phyloP scores from a whole-genome alignment of 208 protist genomes.

The Crithidia brevicula region DNA sequence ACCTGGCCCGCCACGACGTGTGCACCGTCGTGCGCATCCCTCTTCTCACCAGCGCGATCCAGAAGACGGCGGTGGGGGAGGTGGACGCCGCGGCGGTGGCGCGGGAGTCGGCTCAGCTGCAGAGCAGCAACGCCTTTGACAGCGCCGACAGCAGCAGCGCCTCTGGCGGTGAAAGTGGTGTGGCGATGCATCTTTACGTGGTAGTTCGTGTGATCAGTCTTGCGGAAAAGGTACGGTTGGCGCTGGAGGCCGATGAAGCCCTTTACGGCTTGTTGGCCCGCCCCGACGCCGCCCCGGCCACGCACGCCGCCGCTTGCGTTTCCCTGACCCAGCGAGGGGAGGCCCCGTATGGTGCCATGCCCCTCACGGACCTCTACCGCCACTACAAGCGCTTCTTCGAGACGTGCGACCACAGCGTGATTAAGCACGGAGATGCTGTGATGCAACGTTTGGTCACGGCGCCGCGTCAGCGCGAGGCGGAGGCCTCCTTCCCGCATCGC shows the following conservation, averaged over 20 bases:
- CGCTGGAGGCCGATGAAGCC: slow-evolving; percentile 46
- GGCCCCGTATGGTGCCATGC: slow-evolving; percentile 72
- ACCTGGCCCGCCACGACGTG: slow-evolving; percentile 43
- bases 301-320: slow-evolving; percentile 14
- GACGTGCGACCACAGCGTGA: slow-evolving; percentile 36
- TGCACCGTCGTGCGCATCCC: slow-evolving; percentile 56
- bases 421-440: slow-evolving; percentile 47
- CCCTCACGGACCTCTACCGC: slow-evolving; percentile 64
- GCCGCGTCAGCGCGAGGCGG: slow-evolving; percentile 24
- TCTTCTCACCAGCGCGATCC: slow-evolving; percentile 28
- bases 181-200: slow-evolving; percentile 46
- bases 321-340: slow-evolving; percentile 25
- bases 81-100: slow-evolving; percentile 13
- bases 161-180: neutral
- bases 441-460: slow-evolving; percentile 20
- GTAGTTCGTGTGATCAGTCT: slow-evolving; percentile 79
- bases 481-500: slow-evolving; percentile 49
- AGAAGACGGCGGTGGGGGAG: slow-evolving; percentile 3
- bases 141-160: slow-evolving; percentile 1
- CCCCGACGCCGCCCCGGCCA: neutral
- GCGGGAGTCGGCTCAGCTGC: slow-evolving; percentile 10
- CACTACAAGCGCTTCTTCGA: slow-evolving; percentile 71
- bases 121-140: neutral
- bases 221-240: slow-evolving; percentile 45
- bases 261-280: slow-evolving; percentile 35